Conservation (phyloP, 805 yeast genomes). For the Yarrowia alimentaria region DNA sequence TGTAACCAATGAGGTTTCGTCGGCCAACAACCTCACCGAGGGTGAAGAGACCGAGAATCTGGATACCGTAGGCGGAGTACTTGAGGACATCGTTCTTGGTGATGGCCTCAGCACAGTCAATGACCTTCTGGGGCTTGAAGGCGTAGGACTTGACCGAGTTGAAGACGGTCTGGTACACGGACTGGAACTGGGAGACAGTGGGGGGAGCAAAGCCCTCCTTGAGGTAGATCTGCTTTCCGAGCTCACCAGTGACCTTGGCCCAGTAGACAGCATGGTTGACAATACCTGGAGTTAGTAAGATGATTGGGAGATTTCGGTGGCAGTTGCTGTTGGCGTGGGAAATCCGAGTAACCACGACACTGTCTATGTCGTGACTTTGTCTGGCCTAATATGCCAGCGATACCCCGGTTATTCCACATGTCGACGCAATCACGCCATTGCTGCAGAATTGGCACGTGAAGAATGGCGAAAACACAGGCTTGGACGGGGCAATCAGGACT, state of each 20-base stretch:
- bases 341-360: no score
- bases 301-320: no score
- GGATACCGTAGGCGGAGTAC: conserved; percentile 75
- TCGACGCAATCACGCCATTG: no score
- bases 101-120: conserved; percentile 48
- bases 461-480: no score
- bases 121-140: conserved; percentile 60
- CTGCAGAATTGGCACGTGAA: no score
- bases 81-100: conserved; percentile 58
- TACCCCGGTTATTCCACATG: no score
- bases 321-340: background rate
- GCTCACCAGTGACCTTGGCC: conserved; percentile 61
- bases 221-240: conserved; percentile 75
- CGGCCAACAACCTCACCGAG: conserved; percentile 96
- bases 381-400: no score
- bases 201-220: conserved; percentile 96
- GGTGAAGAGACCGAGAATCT: conserved; percentile 85
- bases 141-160: conserved; percentile 38
- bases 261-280: conserved; percentile 72
- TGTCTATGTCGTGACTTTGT: no score
- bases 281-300: conserved; percentile 33
- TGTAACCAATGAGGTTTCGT: conserved; percentile 86
- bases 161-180: conserved; percentile 58
- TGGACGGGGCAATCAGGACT: no score
- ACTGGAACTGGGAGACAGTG: conserved; percentile 67